Conservation (phyloP, 495 filamentous ascomycete genomes). For the Talaromyces liani region DNA sequence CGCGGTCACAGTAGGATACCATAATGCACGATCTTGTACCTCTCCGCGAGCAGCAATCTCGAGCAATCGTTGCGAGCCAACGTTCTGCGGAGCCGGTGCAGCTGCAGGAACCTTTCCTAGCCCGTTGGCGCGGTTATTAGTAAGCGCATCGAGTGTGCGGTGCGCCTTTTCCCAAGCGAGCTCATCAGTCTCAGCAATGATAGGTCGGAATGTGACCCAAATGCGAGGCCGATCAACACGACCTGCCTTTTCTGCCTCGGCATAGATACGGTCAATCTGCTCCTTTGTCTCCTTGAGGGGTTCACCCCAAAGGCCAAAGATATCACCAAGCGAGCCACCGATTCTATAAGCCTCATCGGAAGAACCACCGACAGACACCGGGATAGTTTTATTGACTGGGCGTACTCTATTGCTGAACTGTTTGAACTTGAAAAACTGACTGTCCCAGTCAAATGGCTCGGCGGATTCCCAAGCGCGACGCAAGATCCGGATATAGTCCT, state of each 20-base stretch:
- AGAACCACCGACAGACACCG: constrained; percentile 45
- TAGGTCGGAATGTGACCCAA: constrained; percentile 51
- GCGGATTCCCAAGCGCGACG: constrained; percentile 42
- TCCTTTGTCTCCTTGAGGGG: constrained; percentile 48
- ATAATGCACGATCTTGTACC: constrained; percentile 47
- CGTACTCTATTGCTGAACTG: constrained; percentile 42
- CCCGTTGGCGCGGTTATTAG: constrained; percentile 23
- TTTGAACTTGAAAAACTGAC: constrained; percentile 44
- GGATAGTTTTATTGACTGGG: constrained; percentile 39
- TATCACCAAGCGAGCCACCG: constrained; percentile 43
- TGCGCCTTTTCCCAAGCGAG: constrained; percentile 47
- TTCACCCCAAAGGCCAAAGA: constrained; percentile 51
- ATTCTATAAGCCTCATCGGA: constrained; percentile 46
- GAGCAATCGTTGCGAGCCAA: constrained; percentile 44
- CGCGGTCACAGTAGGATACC: constrained; percentile 49
- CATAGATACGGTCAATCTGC: constrained; percentile 47
- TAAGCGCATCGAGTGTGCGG: constrained; percentile 35
- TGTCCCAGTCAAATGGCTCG: constrained; percentile 47
- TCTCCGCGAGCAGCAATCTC: constrained; percentile 46
- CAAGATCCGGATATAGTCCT: constrained; percentile 47
- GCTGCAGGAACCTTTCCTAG: constrained; percentile 19
- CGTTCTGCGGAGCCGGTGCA: constrained; percentile 39
- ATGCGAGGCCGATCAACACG: constrained; percentile 38
- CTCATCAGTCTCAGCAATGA: constrained; percentile 46
- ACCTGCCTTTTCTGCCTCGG: constrained; percentile 38